These are phyloP conservation scores for Lolium rigidum DNA, from an alignment of 176 grass and related monocot genomes.

Conservation along the genomic window DNA sequence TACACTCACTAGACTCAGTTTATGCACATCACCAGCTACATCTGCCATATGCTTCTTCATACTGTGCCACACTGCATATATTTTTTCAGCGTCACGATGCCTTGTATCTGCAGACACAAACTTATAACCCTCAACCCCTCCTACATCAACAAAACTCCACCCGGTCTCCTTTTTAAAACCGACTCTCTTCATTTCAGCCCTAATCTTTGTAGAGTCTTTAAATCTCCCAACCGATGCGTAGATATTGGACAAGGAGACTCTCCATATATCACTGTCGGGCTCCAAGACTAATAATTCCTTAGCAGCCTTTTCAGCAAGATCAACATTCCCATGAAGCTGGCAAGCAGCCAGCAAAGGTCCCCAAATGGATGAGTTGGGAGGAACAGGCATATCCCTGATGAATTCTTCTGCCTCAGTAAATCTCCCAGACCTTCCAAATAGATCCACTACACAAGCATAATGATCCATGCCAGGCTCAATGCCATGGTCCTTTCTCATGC, in stretches of 20 bases:
- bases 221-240: conserved; percentile 60
- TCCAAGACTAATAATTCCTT: conserved; percentile 58
- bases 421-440: conserved; percentile 69
- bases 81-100: conserved; percentile 55
- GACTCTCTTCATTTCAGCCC: conserved; percentile 63
- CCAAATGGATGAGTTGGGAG: conserved; percentile 64
- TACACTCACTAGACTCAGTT: conserved; percentile 3
- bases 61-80: conserved; percentile 65
- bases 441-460: conserved; percentile 73
- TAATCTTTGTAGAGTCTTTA: conserved; percentile 61
- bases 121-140: conserved; percentile 64
- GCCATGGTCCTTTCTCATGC: conserved; percentile 58
- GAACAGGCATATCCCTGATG: conserved; percentile 62
- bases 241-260: conserved; percentile 66
- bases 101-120: conserved; percentile 64
- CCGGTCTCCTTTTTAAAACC: conserved; percentile 67
- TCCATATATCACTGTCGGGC: conserved; percentile 68
- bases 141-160: conserved; percentile 75
- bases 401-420: conserved; percentile 62
- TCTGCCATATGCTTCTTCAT: conserved; percentile 60
- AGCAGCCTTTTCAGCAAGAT: conserved; percentile 63
- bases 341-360: conserved; percentile 68
- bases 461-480: conserved; percentile 71
- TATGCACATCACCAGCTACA: conserved; percentile 48
- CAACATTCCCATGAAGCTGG: conserved; percentile 57